These are phyloP conservation scores for Sarocladium kiliense DNA, from an alignment of 2,329 filamentous ascomycete species.

Conservation along the genomic window DNA sequence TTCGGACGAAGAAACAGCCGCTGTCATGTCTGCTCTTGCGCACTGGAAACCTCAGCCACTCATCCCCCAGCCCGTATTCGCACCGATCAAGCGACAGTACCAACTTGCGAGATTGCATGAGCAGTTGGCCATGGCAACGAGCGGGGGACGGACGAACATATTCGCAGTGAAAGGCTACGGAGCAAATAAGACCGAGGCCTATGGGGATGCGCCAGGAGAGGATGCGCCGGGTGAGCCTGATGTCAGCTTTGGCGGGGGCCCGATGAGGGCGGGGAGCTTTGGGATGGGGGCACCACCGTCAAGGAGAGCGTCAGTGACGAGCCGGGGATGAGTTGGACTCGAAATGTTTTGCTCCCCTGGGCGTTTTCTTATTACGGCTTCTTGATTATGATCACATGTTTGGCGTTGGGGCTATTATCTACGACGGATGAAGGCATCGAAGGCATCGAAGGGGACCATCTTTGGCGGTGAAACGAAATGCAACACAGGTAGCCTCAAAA, in stretches of 20 bases:
- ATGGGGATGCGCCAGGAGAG: slow-evolving; percentile 34
- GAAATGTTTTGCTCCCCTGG: background rate
- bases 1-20: slow-evolving; percentile 88
- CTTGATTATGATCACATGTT: background rate
- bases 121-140: slow-evolving; percentile 61
- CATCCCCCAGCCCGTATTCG: slow-evolving; percentile 58
- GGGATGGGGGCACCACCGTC: slow-evolving; percentile 34
- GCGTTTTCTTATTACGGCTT: background rate
- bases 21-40: slow-evolving; percentile 76
- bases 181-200: slow-evolving; percentile 48
- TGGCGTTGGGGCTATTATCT: background rate
- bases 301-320: slow-evolving; percentile 41
- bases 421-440: background rate
- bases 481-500: too few species aligned
- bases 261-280: slow-evolving; percentile 30
- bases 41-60: slow-evolving; percentile 76
- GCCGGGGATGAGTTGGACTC: slow-evolving; percentile 33
- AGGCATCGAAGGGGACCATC: too few species aligned
- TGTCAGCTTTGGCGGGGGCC: slow-evolving; percentile 30
- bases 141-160: slow-evolving; percentile 60
- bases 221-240: slow-evolving; percentile 57
- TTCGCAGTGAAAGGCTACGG: slow-evolving; percentile 46
- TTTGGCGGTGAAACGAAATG: too few species aligned
- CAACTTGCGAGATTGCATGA: slow-evolving; percentile 59
- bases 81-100: slow-evolving; percentile 59